These are phyloP conservation scores for Tulasnella sp. DNA, from an alignment of 768 basidiomycete genomes.

Conservation along the genomic window DNA sequence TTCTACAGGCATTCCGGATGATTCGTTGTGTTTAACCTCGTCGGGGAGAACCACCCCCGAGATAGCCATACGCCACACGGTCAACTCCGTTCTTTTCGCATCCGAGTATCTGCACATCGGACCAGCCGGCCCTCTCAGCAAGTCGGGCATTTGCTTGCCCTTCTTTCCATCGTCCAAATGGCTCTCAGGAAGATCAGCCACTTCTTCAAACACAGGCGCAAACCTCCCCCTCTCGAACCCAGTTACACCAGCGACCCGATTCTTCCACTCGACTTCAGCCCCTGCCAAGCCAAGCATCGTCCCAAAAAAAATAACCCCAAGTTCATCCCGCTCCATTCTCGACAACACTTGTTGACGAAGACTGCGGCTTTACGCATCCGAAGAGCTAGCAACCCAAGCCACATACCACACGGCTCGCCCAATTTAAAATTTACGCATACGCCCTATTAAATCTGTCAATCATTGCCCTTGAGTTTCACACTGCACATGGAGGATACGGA, in stretches of 20 bases:
- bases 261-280: background rate
- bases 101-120: background rate
- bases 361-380: background rate
- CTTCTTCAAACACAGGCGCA: conserved; percentile 50
- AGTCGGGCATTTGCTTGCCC: conserved; percentile 55
- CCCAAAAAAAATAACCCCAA: background rate
- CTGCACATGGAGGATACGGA: no score
- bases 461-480: no score
- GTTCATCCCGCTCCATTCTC: background rate
- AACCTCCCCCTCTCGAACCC: background rate
- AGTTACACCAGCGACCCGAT: background rate
- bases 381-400: no score
- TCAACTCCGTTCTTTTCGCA: background rate
- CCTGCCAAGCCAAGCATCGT: background rate
- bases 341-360: background rate
- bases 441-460: no score
- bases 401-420: no score
- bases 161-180: conserved; percentile 58
- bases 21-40: conserved; percentile 49
- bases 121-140: background rate
- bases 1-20: conserved; percentile 61
- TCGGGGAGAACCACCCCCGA: conserved; percentile 35
- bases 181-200: conserved; percentile 57
- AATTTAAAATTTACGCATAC: no score
- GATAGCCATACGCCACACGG: conserved; percentile 55